These are phyloP conservation scores for Knoxdaviesia capensis DNA, from an alignment of 2,329 filamentous ascomycete species.

Conservation along the genomic window DNA sequence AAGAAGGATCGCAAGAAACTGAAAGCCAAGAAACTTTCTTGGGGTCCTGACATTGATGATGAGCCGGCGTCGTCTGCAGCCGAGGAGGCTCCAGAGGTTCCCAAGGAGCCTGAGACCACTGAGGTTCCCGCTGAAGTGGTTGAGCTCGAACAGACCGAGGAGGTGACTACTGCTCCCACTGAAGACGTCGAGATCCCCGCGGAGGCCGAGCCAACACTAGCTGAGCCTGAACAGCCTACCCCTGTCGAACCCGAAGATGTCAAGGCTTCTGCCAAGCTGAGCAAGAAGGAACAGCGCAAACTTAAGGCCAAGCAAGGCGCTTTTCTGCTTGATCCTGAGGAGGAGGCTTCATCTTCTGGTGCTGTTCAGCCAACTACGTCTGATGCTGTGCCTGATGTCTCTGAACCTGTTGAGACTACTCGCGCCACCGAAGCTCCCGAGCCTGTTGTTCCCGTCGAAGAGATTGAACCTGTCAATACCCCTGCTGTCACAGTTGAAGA, in stretches of 20 bases:
- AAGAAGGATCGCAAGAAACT: too few relatives aligned
- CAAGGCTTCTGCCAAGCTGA: background rate
- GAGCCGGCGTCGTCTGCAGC: too few relatives aligned
- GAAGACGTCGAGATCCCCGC: too few relatives aligned
- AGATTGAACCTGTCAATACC: background rate
- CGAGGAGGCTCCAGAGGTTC: too few relatives aligned
- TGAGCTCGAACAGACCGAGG: too few relatives aligned
- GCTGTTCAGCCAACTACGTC: background rate
- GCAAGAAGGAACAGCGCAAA: slow-evolving; percentile 5
- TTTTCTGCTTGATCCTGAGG: background rate
- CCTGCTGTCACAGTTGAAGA: background rate
- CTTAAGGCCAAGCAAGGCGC: slow-evolving; percentile 2
- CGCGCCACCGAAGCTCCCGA: background rate
- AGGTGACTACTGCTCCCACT: too few relatives aligned
- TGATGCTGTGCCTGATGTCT: background rate
- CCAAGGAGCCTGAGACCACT: too few relatives aligned
- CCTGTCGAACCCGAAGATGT: background rate
- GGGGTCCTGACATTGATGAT: too few relatives aligned
- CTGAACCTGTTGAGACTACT: background rate
- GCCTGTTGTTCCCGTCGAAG: background rate
- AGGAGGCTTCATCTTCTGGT: background rate
- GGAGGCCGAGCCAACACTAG: too few relatives aligned
- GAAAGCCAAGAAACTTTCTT: too few relatives aligned
- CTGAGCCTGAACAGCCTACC: too few relatives aligned
- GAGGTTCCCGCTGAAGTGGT: too few relatives aligned